Base-by-base conservation (phyloP, 139 green algal species). In the Picochlorum sp. region DNA sequence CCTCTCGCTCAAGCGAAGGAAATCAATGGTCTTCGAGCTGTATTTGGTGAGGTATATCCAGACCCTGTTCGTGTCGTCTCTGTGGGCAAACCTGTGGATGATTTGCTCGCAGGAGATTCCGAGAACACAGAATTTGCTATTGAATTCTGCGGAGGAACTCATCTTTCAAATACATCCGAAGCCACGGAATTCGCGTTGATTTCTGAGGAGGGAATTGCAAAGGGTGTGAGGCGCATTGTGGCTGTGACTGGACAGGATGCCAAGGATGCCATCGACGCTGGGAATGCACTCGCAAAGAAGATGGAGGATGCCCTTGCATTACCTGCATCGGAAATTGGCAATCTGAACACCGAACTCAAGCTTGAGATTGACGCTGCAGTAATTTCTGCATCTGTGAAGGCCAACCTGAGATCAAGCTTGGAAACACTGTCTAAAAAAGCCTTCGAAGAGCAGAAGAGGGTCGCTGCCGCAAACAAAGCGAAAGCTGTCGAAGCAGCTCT, bases 71-170 rank as follows among this genome's bases (percentile, higher is more conserved):
- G 93, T 26, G 93, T 98, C 15, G 89, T 98, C 13, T 84, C 82
- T 28, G 84, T 99, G 10, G 94, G 94, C 37, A 72, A 66, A 24
- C 21, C 83, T 6, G 87, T 99, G 58, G 83, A 93, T 14, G 71
- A 90, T 47, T 84, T 99, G 73, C 77, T 99, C 65, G 64, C 71
- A 0, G 69, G 72, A 30, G 76, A 69, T 21, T 62, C 68, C 51
- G 64, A 23, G 23, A 76, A 84, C 41, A 60, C 49, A 30, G 64
- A 66, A 10, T 83, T 76, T 74, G 83, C 76, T 9, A 81, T 98
- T 9, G 94, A 99, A 78, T 99, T 99, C 69, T 99, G 94, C 74
- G 94, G 94, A 37, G 94, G 94, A 52, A 98, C 92, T 4, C 94
- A 99, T 74, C 77, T 99, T 59, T 58, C 32, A 52, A 92, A 92